Evolutionary conservation across 495 filamentous ascomycete species (phyloP), one percentile per base, ranked within the genome.

Genomic region (Entonaema liquescens): DNA sequence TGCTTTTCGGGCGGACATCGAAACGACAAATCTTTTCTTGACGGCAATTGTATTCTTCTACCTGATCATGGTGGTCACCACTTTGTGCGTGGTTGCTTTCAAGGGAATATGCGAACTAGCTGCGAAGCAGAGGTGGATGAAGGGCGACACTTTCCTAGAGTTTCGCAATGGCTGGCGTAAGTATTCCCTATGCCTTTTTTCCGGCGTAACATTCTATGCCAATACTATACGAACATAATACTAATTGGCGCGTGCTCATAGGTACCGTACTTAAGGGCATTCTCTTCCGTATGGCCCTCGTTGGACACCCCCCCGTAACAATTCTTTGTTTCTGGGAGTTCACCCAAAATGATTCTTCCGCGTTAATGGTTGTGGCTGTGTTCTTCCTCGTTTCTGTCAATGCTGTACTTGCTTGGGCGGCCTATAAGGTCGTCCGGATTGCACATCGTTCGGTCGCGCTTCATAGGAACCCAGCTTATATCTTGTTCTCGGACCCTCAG

Each of bases 401-500:
- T 23, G 80, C 82, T 42, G 91, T 93, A n/a, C 85, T 99, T 23
- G 87, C 80, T 31, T 99, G 93, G 92, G 95, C 93, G 17, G 87
- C 92, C 1, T 90, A 89, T 79, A 97, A 97, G 82, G 93, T 99
- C 58, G 91, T 96, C 72, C 88, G 88, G 7, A 88, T 99, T 56
- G 95, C 95, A 13, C 92, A 90, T 72, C 91, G 93, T 60, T 97
- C 94, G 5, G 89, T 97, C 56, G 77, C 87, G 4, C 89, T 97
- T 83, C 95, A 99, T 84, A 93, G 93, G 78, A 99, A 98, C 79
- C 95, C 95, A 9, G 95, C 93, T 28, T 98, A 98, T 75, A 97
- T 98, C 70, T 87, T 99, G 55, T 99, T 96, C 80, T 98, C 95
- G 0, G 95, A 99, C 74, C 93, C 94, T 21, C 85, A 90, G 44